phyloP scores from a whole-genome alignment of 2,329 filamentous ascomycete species.

The Canariomyces notabilis region DNA sequence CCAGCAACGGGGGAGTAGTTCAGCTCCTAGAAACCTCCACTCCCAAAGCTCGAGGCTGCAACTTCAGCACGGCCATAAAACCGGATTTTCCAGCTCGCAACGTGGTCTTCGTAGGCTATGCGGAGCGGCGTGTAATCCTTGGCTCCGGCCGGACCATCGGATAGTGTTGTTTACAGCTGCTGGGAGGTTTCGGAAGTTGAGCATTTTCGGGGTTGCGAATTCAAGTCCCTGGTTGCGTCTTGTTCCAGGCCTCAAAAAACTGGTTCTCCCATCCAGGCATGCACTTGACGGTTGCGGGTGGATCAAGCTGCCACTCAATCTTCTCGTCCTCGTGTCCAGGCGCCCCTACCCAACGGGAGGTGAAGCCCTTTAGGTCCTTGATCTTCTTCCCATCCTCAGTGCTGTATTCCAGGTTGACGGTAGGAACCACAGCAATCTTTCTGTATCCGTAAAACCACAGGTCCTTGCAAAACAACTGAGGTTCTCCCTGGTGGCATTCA shows the following conservation, averaged over 20 bases:
- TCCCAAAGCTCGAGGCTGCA: no score
- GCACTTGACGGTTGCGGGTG: slow-evolving; percentile 45
- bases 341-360: slow-evolving; percentile 28
- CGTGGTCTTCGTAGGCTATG: no score
- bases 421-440: slow-evolving; percentile 52
- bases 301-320: slow-evolving; percentile 40
- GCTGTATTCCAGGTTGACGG: slow-evolving; percentile 51
- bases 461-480: slow-evolving; percentile 53
- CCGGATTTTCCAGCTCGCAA: no score
- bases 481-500: slow-evolving; percentile 53
- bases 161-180: no score
- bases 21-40: no score
- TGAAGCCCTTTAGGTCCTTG: slow-evolving; percentile 48
- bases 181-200: no score
- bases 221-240: slow-evolving; percentile 21
- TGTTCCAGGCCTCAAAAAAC: slow-evolving; percentile 40
- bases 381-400: slow-evolving; percentile 40
- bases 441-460: slow-evolving; percentile 46
- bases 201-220: no score
- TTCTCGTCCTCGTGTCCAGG: slow-evolving; percentile 25
- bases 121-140: no score
- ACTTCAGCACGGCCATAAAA: no score
- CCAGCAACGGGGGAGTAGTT: no score
- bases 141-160: no score
- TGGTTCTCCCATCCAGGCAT: slow-evolving; percentile 40